Evolutionary conservation across 169 alveolate species (phyloP), one percentile per base, ranked within the genome.

Genomic region (Plasmodium blacklocki): DNA sequence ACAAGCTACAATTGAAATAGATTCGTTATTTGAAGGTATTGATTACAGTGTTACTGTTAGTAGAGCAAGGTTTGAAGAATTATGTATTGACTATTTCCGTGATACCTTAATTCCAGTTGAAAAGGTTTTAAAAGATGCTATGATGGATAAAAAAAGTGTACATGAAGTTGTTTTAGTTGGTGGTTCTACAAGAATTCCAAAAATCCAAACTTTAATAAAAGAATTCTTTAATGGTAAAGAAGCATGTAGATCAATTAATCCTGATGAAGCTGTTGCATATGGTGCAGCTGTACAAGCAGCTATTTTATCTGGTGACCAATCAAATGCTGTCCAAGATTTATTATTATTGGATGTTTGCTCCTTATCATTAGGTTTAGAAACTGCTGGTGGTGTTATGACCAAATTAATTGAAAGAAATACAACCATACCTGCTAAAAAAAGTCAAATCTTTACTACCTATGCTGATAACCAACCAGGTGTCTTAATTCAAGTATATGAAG

Each of bases 31-130:
- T 93, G 99, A 97, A 85, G 98, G 99, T 63, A 96, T 96, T 68
- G 99, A 99, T 95, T 99, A 97, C 96, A 93, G 94, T 68, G 96
- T 95, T 75, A 94, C 99, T 19, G 94, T 98, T 89, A 96, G 99
- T 60, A 96, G 99, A 92, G 99, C 99, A 9, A 96, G 98, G 66
- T 99, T 99, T 94, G 99, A 99, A 97, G 99, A 98, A 94, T 92
- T 98, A 75, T 95, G 98, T 94, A 94, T 93, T 88, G 99, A 98
- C 86, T 94, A 96, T 88, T 98, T 99, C 98, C 95, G 99, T 92
- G 96, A 97, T 87, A 95, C 99, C 21, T 92, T 98, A 76, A 96
- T 95, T 14, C 99, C 99, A 54, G 99, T 98, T 18, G 99, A 98
- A 95, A 97, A 98, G 95, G 99, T 97, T 47, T 92, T 99, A 59